Evolutionary conservation across 164 flowering plant genomes (phyloP).

Genomic region (Kalanchoe fedtschenkoi): DNA sequence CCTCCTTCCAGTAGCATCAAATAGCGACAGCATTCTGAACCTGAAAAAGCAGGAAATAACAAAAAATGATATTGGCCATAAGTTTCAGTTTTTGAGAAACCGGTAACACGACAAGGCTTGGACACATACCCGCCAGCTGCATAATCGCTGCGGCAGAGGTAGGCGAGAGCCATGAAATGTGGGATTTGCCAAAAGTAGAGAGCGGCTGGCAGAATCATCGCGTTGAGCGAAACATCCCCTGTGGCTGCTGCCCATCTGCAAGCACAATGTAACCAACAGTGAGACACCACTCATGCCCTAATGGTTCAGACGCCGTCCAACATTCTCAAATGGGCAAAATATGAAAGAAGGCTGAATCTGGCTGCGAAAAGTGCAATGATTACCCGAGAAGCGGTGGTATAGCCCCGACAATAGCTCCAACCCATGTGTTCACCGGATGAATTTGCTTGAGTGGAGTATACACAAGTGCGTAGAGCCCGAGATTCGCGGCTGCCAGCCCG

Average conservation of each 20-base stretch:
- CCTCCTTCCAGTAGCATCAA: slow-evolving; percentile 68
- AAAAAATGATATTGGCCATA: neutral
- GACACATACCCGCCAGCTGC: slow-evolving; percentile 86
- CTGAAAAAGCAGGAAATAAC: slow-evolving; percentile 23
- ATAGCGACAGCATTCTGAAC: slow-evolving; percentile 73
- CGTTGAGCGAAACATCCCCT: slow-evolving; percentile 63
- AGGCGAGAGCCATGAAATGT: slow-evolving; percentile 98
- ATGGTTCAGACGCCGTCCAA: neutral
- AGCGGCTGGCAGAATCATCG: slow-evolving; percentile 88
- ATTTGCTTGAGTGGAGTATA: slow-evolving; percentile 95
- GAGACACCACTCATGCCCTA: neutral
- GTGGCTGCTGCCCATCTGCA: slow-evolving; percentile 92
- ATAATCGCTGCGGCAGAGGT: slow-evolving; percentile 83
- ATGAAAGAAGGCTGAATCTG: neutral
- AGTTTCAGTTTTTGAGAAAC: neutral
- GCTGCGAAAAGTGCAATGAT: neutral
- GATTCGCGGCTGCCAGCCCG: slow-evolving; percentile 89
- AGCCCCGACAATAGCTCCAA: slow-evolving; percentile 97
- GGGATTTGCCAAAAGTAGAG: slow-evolving; percentile 98
- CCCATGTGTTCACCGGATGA: slow-evolving; percentile 95
- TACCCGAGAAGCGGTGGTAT: slow-evolving; percentile 98
- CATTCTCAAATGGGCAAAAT: neutral
- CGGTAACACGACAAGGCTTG: neutral
- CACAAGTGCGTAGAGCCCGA: slow-evolving; percentile 77
- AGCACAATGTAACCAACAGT: slow-evolving; percentile 5